Conservation (phyloP, 257 asterid species). For the Gentiana dahurica region DNA sequence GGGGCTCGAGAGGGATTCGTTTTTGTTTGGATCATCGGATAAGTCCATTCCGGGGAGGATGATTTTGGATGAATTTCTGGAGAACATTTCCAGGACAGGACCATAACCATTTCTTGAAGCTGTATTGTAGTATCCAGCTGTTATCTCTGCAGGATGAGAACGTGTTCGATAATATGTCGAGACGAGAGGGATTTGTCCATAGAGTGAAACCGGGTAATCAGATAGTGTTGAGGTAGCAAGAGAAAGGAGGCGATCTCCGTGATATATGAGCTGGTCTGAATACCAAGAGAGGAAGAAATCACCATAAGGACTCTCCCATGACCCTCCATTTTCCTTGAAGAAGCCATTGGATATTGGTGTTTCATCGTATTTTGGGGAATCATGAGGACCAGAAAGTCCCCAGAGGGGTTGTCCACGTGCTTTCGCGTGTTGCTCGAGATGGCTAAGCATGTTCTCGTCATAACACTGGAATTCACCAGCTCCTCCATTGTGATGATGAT, state of each 20-base stretch:
- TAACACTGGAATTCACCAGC: constrained; percentile 90
- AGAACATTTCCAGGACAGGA: constrained; percentile 35
- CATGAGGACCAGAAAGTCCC: constrained; percentile 88
- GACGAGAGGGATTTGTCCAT: constrained; percentile 55
- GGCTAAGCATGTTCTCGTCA: constrained; percentile 51
- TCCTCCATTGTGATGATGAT: constrained; percentile 14
- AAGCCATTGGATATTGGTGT: constrained; percentile 40
- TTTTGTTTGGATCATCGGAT: constrained; percentile 34
- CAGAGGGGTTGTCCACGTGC: constrained; percentile 50
- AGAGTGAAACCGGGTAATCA: constrained; percentile 31
- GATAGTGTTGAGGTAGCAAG: constrained; percentile 50
- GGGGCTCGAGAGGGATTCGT: constrained; percentile 42
- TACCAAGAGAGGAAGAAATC: constrained; percentile 84
- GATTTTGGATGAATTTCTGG: constrained; percentile 41
- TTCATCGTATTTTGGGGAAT: constrained; percentile 39
- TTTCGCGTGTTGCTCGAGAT: constrained; percentile 55
- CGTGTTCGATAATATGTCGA: constrained; percentile 41
- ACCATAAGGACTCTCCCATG: constrained; percentile 80
- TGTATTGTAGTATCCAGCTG: constrained; percentile 70
- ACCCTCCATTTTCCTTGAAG: constrained; percentile 57
- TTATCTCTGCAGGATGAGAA: constrained; percentile 71
- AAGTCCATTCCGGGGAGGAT: constrained; percentile 65
- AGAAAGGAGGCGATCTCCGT: constrained; percentile 60
- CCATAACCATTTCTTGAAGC: constrained; percentile 53
- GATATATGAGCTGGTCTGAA: constrained; percentile 41